phyloP scores from a whole-genome alignment of 2,329 filamentous ascomycete species.

The Neopestalotiopsis rosae region DNA sequence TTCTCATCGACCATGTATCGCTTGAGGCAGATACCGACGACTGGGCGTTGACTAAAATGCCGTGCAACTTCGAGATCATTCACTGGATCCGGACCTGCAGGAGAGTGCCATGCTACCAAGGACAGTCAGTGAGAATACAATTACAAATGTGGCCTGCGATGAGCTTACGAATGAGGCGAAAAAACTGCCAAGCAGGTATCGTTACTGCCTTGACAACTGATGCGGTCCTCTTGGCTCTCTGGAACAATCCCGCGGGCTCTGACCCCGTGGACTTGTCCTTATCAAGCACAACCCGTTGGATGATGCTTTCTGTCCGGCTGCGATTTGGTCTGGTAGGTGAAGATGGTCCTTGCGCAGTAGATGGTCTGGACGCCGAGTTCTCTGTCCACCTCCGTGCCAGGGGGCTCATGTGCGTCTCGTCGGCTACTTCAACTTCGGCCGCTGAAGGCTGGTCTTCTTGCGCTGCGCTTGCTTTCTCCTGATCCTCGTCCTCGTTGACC shows the following conservation, averaged over 20 bases:
- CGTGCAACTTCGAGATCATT: conserved; percentile 83
- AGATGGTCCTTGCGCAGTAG: conserved; percentile 24
- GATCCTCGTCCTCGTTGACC: conserved; percentile 32
- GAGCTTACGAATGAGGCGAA: conserved; percentile 84
- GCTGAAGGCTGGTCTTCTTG: conserved; percentile 21
- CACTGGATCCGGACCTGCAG: conserved; percentile 55
- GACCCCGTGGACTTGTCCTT: conserved; percentile 49
- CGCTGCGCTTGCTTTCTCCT: conserved; percentile 23
- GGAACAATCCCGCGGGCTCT: conserved; percentile 47
- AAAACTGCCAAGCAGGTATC: conserved; percentile 98
- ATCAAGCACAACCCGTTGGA: conserved; percentile 63
- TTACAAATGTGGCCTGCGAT: conserved; percentile 17
- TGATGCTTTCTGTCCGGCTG: conserved; percentile 60
- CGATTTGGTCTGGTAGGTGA: conserved; percentile 34
- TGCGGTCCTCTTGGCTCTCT: conserved; percentile 50
- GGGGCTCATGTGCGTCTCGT: conserved; percentile 24
- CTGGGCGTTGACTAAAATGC: conserved; percentile 84
- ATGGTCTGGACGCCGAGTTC: conserved; percentile 20
- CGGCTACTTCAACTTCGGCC: conserved; percentile 22
- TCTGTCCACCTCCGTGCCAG: conserved; percentile 42
- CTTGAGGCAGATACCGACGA: conserved; percentile 92
- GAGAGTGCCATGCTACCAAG: conserved; percentile 79
- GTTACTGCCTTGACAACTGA: conserved; percentile 79
- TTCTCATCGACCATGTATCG: conserved; percentile 78
- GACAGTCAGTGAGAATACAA: conserved; percentile 37